A percentile compares a stretch with the other conserved stretches of the same genome.
These are phyloP conservation scores for Salinomyces thailandicus DNA, from an alignment of 2,329 filamentous ascomycete species.

Conservation along the genomic window DNA sequence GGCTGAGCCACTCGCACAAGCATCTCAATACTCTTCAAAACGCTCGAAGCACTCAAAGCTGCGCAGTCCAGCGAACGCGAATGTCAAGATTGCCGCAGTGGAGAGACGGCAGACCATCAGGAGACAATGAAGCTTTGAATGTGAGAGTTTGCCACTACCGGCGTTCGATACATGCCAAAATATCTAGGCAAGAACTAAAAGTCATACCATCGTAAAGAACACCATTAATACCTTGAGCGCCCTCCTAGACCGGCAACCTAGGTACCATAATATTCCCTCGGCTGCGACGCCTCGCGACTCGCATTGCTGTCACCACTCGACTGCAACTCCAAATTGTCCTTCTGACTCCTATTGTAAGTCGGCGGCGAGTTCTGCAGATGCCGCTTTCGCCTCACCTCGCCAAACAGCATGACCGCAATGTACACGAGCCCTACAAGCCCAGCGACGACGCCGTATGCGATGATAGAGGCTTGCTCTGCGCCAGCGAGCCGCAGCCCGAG, in stretches of 20 bases:
- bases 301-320: neutral
- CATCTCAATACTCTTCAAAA: too few species aligned
- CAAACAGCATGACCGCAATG: conserved; percentile 22
- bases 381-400: conserved; percentile 17
- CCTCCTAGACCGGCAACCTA: neutral
- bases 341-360: neutral
- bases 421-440: conserved; percentile 38
- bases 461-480: conserved; percentile 19
- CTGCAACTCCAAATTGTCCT: neutral
- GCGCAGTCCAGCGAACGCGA: too few species aligned
- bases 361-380: neutral
- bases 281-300: neutral
- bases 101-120: too few species aligned
- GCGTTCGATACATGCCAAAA: too few species aligned
- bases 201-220: too few species aligned
- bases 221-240: too few species aligned
- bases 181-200: too few species aligned
- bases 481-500: conserved; percentile 41
- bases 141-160: too few species aligned
- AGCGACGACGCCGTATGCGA: conserved; percentile 42
- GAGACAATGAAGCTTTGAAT: too few species aligned
- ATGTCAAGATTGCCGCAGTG: too few species aligned
- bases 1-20: too few species aligned
- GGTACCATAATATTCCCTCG: neutral
- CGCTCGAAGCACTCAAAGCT: too few species aligned